These are phyloP conservation scores for Aspergillus terreus DNA, from an alignment of 2,329 filamentous ascomycete genomes.

Conservation along the genomic window DNA sequence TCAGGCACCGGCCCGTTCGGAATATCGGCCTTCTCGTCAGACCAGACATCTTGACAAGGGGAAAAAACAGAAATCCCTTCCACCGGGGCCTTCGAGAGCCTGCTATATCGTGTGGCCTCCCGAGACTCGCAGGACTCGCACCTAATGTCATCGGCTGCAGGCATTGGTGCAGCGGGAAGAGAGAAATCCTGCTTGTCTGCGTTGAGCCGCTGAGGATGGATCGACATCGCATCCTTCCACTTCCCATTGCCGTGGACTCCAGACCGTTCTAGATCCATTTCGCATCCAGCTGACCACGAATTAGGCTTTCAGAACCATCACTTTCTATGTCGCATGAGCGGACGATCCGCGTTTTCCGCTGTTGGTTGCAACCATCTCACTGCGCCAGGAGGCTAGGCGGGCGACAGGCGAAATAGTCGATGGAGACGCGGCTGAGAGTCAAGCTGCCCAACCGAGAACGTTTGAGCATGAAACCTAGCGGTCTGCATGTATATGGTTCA, in stretches of 20 bases:
- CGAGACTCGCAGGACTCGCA: too few relatives aligned
- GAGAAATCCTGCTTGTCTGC: background rate
- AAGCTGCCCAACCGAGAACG: background rate
- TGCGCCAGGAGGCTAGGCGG: too few relatives aligned
- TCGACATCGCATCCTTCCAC: conserved; percentile 4
- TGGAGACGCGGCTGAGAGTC: too few relatives aligned
- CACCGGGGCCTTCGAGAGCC: too few relatives aligned
- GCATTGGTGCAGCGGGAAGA: background rate
- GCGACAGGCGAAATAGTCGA: too few relatives aligned
- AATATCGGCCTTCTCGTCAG: too few relatives aligned
- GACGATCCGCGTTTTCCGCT: background rate
- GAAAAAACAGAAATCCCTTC: too few relatives aligned
- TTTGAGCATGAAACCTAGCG: conserved; percentile 12
- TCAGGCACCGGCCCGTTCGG: too few relatives aligned
- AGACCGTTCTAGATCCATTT: conserved; percentile 10
- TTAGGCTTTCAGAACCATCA: background rate
- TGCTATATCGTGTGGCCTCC: too few relatives aligned
- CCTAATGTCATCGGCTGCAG: too few relatives aligned
- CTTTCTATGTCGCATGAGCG: background rate
- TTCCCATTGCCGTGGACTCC: background rate
- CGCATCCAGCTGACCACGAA: conserved; percentile 3
- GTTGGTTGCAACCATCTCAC: too few relatives aligned
- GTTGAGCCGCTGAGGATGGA: conserved; percentile 8
- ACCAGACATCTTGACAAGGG: too few relatives aligned
- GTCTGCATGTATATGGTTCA: conserved; percentile 1